Conservation (phyloP, 441 rosid species). For the Croton laevigatus region DNA sequence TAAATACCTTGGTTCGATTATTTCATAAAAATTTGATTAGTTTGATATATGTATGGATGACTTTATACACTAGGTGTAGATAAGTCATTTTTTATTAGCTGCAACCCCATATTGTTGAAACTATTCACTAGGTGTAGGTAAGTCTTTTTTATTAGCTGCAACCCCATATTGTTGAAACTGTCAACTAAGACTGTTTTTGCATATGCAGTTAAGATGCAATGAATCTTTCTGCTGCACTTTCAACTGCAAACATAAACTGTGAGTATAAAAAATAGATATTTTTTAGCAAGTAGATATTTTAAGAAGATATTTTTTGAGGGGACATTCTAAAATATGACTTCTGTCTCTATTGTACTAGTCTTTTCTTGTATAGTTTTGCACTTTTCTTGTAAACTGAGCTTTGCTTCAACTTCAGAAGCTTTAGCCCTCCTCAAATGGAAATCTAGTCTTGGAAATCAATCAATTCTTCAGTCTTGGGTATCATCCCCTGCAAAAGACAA, state of each 20-base stretch:
- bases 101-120: neutral
- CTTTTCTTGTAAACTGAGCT: slow-evolving; percentile 11
- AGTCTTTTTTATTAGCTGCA: neutral
- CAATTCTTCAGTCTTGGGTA: slow-evolving; percentile 25
- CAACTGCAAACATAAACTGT: neutral
- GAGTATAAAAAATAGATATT: neutral
- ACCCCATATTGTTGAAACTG: neutral
- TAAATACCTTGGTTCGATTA: no score
- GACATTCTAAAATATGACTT: slow-evolving; percentile 12
- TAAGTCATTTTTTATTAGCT: no score
- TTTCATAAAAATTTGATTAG: no score
- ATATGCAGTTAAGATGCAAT: neutral
- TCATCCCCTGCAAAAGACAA: slow-evolving; percentile 4
- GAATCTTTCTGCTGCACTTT: neutral
- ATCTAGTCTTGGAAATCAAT: slow-evolving; percentile 18
- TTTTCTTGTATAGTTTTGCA: slow-evolving; percentile 3
- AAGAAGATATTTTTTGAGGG: no score
- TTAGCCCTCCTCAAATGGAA: slow-evolving; percentile 34
- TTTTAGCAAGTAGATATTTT: no score
- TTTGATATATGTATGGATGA: no score
- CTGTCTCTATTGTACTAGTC: neutral
- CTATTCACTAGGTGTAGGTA: no score
- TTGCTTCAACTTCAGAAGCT: slow-evolving; percentile 15
- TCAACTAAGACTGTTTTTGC: neutral
- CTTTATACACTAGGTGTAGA: no score